These are phyloP conservation scores for Beauveria bassiana DNA, from an alignment of 2,329 filamentous ascomycete species.

Conservation along the genomic window DNA sequence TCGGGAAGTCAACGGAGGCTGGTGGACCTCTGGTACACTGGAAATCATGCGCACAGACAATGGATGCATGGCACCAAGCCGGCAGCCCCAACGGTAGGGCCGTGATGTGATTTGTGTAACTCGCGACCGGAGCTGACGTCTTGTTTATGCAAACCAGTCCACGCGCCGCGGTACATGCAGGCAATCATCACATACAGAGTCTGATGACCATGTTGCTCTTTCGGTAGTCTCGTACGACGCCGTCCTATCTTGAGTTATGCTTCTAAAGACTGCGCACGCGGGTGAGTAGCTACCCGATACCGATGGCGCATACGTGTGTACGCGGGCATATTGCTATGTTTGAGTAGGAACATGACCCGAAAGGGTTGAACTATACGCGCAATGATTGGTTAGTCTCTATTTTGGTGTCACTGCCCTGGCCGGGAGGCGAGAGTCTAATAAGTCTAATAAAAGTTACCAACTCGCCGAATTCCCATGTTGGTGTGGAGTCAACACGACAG, in stretches of 20 bases:
- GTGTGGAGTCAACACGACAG: neutral
- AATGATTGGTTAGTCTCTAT: neutral
- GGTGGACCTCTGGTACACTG: neutral
- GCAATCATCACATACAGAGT: neutral
- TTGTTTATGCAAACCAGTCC: neutral
- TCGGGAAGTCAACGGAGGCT: neutral
- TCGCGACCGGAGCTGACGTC: neutral
- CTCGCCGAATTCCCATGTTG: neutral
- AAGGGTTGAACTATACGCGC: too few relatives aligned
- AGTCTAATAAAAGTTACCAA: too few relatives aligned
- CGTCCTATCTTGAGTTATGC: neutral
- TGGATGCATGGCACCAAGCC: neutral
- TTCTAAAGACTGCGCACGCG: too few relatives aligned
- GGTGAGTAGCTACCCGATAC: neutral
- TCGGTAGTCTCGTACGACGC: neutral
- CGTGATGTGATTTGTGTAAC: neutral
- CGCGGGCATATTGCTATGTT: neutral
- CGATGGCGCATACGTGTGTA: neutral
- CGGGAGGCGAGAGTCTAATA: too few relatives aligned
- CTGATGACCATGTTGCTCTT: neutral
- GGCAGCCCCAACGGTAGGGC: neutral
- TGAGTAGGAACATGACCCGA: too few relatives aligned
- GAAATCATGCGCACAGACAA: slow-evolving; percentile 1
- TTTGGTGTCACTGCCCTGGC: too few relatives aligned
- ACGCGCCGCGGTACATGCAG: neutral